Evolutionary conservation across 768 basidiomycete species (phyloP).

Genomic region (Russula vinacea): DNA sequence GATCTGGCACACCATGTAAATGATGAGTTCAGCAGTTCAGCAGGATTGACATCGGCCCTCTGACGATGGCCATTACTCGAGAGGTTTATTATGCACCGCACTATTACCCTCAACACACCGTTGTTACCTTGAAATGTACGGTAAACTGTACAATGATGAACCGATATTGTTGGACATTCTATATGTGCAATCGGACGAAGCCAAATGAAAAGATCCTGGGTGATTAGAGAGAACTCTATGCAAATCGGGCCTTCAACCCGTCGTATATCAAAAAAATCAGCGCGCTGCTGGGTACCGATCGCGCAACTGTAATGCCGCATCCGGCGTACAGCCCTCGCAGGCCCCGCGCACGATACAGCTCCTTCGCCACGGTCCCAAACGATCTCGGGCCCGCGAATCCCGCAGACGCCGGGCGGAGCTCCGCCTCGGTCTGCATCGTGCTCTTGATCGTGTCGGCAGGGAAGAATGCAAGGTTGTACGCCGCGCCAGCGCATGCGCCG

Average conservation of each 20-base stretch:
- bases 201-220: not conserved
- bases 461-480: constrained; percentile 86
- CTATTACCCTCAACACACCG: not conserved
- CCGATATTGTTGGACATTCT: constrained; percentile 5
- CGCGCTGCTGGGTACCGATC: constrained; percentile 85
- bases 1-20: no score
- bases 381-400: constrained; percentile 45
- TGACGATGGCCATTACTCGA: not conserved
- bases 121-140: not conserved
- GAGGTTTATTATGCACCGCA: not conserved
- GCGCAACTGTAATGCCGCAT: constrained; percentile 83
- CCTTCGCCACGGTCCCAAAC: constrained; percentile 51
- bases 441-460: constrained; percentile 95
- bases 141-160: not conserved
- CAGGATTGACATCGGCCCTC: no score
- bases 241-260: constrained; percentile 57
- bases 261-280: constrained; percentile 94
- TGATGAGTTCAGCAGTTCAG: no score
- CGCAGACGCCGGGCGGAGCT: constrained; percentile 59
- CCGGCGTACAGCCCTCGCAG: constrained; percentile 87
- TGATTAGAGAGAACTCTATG: constrained; percentile 31
- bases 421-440: constrained; percentile 90
- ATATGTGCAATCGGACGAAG: constrained; percentile 3
- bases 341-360: constrained; percentile 74
- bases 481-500: constrained; percentile 82